Conservation (phyloP, 176 grass and related monocot species). For the Tillandsia leiboldiana region DNA sequence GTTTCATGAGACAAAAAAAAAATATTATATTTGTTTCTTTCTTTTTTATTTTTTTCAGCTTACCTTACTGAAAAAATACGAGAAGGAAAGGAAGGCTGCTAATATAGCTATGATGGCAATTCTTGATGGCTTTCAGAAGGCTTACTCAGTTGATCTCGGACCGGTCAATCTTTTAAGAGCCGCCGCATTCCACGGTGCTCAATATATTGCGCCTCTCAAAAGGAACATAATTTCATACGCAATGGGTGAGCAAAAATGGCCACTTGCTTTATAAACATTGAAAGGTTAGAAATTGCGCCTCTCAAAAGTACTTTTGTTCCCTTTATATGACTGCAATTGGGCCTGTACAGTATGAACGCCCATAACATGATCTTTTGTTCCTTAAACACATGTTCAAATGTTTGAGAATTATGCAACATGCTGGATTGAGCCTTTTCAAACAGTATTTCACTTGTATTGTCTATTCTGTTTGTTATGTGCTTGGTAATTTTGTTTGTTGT, state of each 20-base stretch:
- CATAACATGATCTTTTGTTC: too few relatives aligned
- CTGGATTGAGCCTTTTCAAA: too few relatives aligned
- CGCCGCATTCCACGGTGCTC: conserved; percentile 69
- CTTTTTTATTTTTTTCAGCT: conserved; percentile 24
- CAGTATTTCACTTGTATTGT: too few relatives aligned
- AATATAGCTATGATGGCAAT: conserved; percentile 73
- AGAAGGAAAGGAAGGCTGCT: conserved; percentile 54
- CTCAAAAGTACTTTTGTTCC: too few relatives aligned
- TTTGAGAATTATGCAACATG: too few relatives aligned
- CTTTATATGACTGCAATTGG: too few relatives aligned
- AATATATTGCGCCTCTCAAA: conserved; percentile 70
- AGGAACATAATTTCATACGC: conserved; percentile 79
- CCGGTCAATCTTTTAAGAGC: conserved; percentile 75
- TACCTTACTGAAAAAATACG: conserved; percentile 54
- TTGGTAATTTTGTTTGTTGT: too few relatives aligned
- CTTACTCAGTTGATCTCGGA: conserved; percentile 70
- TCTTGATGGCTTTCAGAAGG: conserved; percentile 89
- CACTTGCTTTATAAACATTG: conserved; percentile 36
- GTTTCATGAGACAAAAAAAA: background rate
- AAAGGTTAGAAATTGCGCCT: background rate
- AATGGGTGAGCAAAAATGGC: conserved; percentile 60
- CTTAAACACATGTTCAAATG: too few relatives aligned
- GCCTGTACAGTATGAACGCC: too few relatives aligned
- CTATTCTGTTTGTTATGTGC: too few relatives aligned
- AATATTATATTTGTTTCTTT: background rate